Evolutionary conservation across 495 filamentous ascomycete genomes (phyloP).

Genomic region (Cercophora samala): DNA sequence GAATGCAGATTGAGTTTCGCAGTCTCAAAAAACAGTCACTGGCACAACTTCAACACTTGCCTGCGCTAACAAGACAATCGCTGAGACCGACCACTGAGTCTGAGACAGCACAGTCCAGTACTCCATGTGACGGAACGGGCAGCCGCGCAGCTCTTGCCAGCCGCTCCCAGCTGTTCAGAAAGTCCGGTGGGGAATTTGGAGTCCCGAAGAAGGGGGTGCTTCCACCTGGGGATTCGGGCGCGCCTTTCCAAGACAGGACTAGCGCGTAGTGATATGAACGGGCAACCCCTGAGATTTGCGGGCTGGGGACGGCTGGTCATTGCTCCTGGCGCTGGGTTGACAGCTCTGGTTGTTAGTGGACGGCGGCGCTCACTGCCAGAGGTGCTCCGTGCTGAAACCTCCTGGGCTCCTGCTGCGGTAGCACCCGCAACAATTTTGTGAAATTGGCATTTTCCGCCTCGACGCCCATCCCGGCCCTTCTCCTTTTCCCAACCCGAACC

Average conservation of each 20-base stretch:
- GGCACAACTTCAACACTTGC: not conserved
- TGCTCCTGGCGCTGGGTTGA: slow-evolving; percentile 20
- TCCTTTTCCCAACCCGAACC: slow-evolving; percentile 34
- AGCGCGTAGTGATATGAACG: slow-evolving; percentile 21
- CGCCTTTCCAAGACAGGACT: slow-evolving; percentile 19
- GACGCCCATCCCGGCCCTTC: slow-evolving; percentile 31
- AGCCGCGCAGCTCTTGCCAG: not conserved
- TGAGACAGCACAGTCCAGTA: no score
- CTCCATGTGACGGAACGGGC: no score
- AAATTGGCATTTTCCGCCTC: slow-evolving; percentile 39
- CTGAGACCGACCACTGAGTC: not conserved
- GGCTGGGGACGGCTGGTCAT: slow-evolving; percentile 12
- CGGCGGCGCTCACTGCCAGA: not conserved
- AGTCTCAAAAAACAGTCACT: not conserved
- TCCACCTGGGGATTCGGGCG: slow-evolving; percentile 18
- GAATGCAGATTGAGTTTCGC: not conserved
- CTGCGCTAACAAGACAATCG: not conserved
- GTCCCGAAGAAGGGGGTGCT: slow-evolving; percentile 11
- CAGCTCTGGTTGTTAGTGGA: slow-evolving; percentile 15
- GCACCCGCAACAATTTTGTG: slow-evolving; percentile 38
- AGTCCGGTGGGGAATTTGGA: slow-evolving; percentile 2
- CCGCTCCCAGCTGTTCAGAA: not conserved
- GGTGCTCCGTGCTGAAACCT: slow-evolving; percentile 29
- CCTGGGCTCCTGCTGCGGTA: slow-evolving; percentile 27
- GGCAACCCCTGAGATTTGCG: slow-evolving; percentile 30